These are phyloP conservation scores for Myxozyma melibiosi DNA, from an alignment of 805 yeast genomes.

Conservation along the genomic window DNA sequence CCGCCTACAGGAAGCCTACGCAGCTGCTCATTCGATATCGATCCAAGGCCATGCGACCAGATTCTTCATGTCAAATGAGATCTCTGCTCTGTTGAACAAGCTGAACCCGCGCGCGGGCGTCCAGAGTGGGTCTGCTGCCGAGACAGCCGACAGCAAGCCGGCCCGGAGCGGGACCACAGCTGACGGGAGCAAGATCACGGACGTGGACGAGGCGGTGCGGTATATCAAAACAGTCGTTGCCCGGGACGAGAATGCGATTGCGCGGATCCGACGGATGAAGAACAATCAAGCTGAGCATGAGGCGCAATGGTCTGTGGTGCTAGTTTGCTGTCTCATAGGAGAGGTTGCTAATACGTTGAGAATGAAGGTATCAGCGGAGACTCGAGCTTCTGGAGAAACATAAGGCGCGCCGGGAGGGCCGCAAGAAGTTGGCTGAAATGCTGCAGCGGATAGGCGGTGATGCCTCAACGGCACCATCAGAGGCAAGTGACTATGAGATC, in stretches of 20 bases:
- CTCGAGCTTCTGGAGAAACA: conserved; percentile 14
- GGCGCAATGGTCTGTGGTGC: conserved; percentile 17
- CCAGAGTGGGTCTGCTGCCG: no score
- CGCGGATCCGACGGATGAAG: conserved; percentile 16
- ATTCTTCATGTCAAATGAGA: conserved; percentile 6
- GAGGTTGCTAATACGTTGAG: background rate
- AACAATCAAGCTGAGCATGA: conserved; percentile 30
- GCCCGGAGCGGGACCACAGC: background rate
- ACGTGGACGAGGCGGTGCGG: conserved; percentile 9
- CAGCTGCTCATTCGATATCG: no score
- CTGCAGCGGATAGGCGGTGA: conserved; percentile 23
- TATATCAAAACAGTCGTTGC: conserved; percentile 8
- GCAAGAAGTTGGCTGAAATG: conserved; percentile 15
- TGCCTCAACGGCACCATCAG: conserved; percentile 12
- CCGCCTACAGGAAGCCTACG: no score
- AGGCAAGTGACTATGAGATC: conserved; percentile 9
- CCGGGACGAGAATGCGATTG: background rate
- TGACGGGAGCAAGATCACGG: conserved; percentile 15
- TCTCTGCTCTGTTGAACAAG: background rate
- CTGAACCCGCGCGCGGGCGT: background rate
- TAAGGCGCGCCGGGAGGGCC: conserved; percentile 13
- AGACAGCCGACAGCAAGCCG: no score
- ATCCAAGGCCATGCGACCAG: no score
- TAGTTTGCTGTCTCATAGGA: background rate
- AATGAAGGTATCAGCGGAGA: conserved; percentile 24